Evolutionary conservation across 2,329 filamentous ascomycete genomes (phyloP).

Genomic region (Metarhizium album): DNA sequence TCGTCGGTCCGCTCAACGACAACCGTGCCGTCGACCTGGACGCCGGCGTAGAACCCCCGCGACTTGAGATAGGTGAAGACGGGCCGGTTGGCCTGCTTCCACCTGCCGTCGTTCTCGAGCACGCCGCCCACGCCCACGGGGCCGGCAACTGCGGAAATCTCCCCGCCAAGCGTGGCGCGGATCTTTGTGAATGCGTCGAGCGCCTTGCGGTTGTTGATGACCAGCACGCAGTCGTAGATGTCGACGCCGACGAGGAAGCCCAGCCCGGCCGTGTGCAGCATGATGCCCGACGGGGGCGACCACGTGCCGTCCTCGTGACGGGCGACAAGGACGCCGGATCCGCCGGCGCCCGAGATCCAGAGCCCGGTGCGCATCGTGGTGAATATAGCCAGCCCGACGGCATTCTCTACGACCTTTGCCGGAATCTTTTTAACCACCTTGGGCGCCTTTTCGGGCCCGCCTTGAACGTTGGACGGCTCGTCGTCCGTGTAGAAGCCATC

Average conservation of each 20-base stretch:
- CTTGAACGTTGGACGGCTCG: conserved; percentile 11
- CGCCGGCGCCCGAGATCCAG: conserved; percentile 56
- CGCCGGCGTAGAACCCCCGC: conserved; percentile 73
- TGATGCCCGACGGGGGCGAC: conserved; percentile 72
- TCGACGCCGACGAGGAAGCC: conserved; percentile 74
- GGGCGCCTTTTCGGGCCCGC: conserved; percentile 29
- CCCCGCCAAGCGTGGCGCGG: conserved; percentile 64
- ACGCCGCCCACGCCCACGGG: conserved; percentile 60
- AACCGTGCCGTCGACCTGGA: conserved; percentile 77
- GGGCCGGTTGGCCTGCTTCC: conserved; percentile 39
- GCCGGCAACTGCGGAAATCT: conserved; percentile 63
- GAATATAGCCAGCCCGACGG: conserved; percentile 60
- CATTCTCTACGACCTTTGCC: conserved; percentile 48
- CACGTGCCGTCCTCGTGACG: conserved; percentile 56
- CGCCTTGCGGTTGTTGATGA: conserved; percentile 69
- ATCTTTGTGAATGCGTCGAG: conserved; percentile 65
- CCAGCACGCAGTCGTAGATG: conserved; percentile 78
- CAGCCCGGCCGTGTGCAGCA: conserved; percentile 67
- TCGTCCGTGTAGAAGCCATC: conserved; percentile 39
- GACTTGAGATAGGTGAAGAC: conserved; percentile 68
- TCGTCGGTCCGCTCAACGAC: conserved; percentile 74
- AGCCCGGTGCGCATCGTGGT: conserved; percentile 57
- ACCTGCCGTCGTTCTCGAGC: conserved; percentile 46
- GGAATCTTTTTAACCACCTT: conserved; percentile 42
- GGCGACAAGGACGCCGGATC: conserved; percentile 52